A percentile compares a stretch with the other conserved stretches of the same genome.
Evolutionary conservation across 768 basidiomycete genomes (phyloP).

Genomic region (Kwoniella botswanensis): DNA sequence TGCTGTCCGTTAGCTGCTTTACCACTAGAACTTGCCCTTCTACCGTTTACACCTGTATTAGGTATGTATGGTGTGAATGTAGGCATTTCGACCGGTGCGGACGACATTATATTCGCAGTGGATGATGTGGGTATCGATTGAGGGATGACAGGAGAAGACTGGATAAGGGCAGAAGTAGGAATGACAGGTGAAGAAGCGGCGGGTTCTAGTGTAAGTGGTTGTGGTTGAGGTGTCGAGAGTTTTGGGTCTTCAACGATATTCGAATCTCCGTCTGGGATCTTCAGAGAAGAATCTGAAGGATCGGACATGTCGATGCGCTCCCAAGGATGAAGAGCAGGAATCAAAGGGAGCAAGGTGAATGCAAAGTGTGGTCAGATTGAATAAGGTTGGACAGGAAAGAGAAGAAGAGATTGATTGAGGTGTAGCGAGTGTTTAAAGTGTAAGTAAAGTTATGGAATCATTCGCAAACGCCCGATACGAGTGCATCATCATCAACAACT

Average conservation of each 20-base stretch:
- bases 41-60: conserved; percentile 11
- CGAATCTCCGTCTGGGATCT: background rate
- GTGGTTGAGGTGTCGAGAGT: background rate
- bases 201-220: background rate
- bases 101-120: background rate
- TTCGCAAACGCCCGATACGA: background rate
- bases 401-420: background rate
- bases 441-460: background rate
- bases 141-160: background rate
- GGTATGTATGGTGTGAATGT: conserved; percentile 6
- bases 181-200: background rate
- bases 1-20: conserved; percentile 1
- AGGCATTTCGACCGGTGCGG: background rate
- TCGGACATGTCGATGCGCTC: conserved; percentile 5
- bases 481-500: background rate
- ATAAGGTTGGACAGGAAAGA: background rate
- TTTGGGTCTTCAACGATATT: background rate
- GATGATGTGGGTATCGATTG: background rate
- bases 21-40: background rate
- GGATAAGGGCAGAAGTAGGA: background rate
- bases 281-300: background rate
- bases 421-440: background rate
- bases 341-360: background rate
- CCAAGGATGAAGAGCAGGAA: background rate
- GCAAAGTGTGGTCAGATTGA: background rate